Base-by-base conservation (phyloP, 2,329 filamentous ascomycete genomes). In the Paecilomyces dactylethromorphus region DNA sequence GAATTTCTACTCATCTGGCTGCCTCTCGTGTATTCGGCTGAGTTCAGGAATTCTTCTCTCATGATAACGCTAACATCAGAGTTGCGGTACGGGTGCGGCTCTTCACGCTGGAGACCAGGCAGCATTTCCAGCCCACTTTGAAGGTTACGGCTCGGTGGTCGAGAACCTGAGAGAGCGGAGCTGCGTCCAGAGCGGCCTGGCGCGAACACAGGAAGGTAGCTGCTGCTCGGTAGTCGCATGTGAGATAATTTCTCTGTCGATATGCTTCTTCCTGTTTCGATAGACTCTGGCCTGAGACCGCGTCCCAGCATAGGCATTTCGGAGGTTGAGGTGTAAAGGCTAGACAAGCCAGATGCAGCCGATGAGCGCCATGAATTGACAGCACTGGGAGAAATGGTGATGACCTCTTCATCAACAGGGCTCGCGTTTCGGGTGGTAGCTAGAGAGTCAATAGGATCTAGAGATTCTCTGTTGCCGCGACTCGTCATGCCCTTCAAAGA, bases 31-130 rank as follows among this genome's bases (percentile, higher is more conserved):
- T 55, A 55, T 12, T 68, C 62, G 53, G 64, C 68, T 26, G 69
- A 68, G 29, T 68, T 64, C 4, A 71, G 50, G 31, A 74, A 73
- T 31, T 72, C 71, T 6, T 74, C 72, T 26, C 68, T 62, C 69
- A 72, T 69, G 49, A 70, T 69, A 13, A 64, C 58, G 58, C 71
- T 74, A 18, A 75, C 64, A 60, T 75, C 73, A n/a, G 71, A 72
- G 56, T 74, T 74, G 45, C 71, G 71, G 59, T 75, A 74, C 55
- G 65, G 72, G 45, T 65, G 65, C 53, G 71, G 57, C 15, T 74
- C 71, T 58, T 74, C 71, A 21, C 72, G 69, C 11, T 69, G 65
- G 3, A 74, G 61, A 15, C 71, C 70, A 24, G 67, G 70, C 21
- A 71, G 57, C 54, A 71, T 69, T 54, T 73, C 70, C 11, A 69